Conservation (phyloP, 2,329 filamentous ascomycete genomes). For the Arthrobotrys entomopaga region DNA sequence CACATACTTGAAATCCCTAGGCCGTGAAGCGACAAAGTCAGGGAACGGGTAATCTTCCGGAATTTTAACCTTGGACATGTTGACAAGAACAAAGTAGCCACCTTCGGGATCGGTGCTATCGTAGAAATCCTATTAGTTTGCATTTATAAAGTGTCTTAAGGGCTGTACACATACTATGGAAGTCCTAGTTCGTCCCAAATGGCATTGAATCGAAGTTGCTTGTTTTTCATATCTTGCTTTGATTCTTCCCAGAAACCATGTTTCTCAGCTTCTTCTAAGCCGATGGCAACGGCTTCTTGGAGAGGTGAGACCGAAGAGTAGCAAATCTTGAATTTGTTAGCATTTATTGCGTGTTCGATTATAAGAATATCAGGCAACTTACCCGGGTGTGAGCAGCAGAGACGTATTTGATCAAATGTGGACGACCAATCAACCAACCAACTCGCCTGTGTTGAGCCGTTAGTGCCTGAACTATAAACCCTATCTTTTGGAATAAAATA, state of each 20-base stretch:
- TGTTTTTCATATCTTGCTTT: conserved; percentile 85
- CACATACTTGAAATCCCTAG: conserved; percentile 81
- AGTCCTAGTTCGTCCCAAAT: conserved; percentile 79
- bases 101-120: conserved; percentile 89
- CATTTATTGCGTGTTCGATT: not conserved
- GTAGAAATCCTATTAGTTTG: conserved; percentile 7
- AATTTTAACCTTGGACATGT: conserved; percentile 86
- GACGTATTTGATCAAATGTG: conserved; percentile 89
- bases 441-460: conserved; percentile 17
- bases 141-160: not conserved
- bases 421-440: conserved; percentile 90
- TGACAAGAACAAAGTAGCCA: conserved; percentile 96
- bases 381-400: conserved; percentile 85
- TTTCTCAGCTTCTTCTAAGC: conserved; percentile 87
- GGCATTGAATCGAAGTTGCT: conserved; percentile 86
- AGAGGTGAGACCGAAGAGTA: conserved; percentile 92
- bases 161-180: conserved; percentile 64
- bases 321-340: conserved; percentile 71
- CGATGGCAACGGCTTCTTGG: conserved; percentile 92
- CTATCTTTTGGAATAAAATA: not conserved
- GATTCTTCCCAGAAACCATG: conserved; percentile 88
- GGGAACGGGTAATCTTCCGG: conserved; percentile 89
- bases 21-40: conserved; percentile 82
- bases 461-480: not conserved
- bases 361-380: not conserved